phyloP scores from a whole-genome alignment of 495 filamentous ascomycete species.

The Melanomma pulvis-pyrius region DNA sequence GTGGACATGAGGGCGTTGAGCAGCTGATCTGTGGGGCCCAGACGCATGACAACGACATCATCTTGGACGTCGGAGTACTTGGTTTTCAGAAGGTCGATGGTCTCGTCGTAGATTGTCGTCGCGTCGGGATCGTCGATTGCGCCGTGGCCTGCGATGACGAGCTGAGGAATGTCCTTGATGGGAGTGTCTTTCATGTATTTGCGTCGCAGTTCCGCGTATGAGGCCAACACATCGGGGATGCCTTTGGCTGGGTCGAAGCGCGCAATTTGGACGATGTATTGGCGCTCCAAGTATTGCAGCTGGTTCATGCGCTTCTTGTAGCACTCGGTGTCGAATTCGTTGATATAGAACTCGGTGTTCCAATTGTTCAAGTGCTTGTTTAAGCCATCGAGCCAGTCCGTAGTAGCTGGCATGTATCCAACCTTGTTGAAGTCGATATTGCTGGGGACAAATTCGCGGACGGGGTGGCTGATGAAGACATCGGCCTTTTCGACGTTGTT shows the following conservation, averaged over 20 bases:
- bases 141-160: conserved; percentile 77
- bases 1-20: conserved; percentile 80
- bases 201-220: conserved; percentile 73
- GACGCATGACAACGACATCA: conserved; percentile 73
- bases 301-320: conserved; percentile 58
- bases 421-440: conserved; percentile 69
- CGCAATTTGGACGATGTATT: conserved; percentile 81
- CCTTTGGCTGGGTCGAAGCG: conserved; percentile 89
- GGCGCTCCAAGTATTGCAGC: conserved; percentile 68
- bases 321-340: conserved; percentile 71
- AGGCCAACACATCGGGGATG: conserved; percentile 76
- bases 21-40: conserved; percentile 77
- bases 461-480: conserved; percentile 84
- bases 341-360: conserved; percentile 76
- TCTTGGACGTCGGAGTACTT: conserved; percentile 54
- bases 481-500: conserved; percentile 69
- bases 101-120: conserved; percentile 70
- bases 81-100: conserved; percentile 65
- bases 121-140: conserved; percentile 87
- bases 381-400: conserved; percentile 87
- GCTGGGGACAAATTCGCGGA: conserved; percentile 73
- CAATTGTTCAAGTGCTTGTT: conserved; percentile 78
- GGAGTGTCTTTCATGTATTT: conserved; percentile 54
- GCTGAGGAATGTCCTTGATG: conserved; percentile 63
- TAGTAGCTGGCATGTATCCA: conserved; percentile 79